Percentiles rank a stretch among this genome's conserved stretches.
Conservation (phyloP, 129 eudicot species). For the Artemisia argyi region DNA sequence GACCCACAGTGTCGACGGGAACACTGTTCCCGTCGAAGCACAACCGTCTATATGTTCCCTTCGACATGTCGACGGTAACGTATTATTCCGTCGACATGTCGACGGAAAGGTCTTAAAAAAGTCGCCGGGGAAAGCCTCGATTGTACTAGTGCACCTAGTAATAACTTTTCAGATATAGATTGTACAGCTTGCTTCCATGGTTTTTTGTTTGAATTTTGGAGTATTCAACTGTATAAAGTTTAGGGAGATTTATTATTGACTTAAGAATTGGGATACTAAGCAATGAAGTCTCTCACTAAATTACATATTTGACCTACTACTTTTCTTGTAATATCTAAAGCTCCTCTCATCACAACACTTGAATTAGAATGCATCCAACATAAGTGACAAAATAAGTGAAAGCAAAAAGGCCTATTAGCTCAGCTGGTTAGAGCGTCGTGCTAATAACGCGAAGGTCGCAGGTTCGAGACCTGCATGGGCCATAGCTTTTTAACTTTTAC, state of each 20-base stretch:
- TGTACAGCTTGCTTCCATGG: too few species aligned
- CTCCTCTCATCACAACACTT: slow-evolving; percentile 1
- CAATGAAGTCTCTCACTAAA: background rate
- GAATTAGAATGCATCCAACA: slow-evolving; percentile 8
- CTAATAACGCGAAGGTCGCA: slow-evolving; percentile 83
- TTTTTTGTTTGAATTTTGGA: slow-evolving; percentile 10
- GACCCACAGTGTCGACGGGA: too few species aligned
- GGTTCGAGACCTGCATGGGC: too few species aligned
- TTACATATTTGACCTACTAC: slow-evolving; percentile 37
- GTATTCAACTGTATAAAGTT: slow-evolving; percentile 28
- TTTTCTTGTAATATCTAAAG: slow-evolving; percentile 11
- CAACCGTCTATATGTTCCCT: too few species aligned
- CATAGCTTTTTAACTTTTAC: too few species aligned
- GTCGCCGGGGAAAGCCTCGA: too few species aligned
- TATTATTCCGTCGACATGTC: too few species aligned
- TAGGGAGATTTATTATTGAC: background rate
- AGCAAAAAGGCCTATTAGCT: slow-evolving; percentile 68
- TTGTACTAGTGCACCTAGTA: too few species aligned
- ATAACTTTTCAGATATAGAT: background rate
- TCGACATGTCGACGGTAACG: too few species aligned
- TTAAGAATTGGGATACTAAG: background rate
- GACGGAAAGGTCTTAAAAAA: too few species aligned
- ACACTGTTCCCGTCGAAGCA: too few species aligned
- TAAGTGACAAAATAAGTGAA: too few species aligned
- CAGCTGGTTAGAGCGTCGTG: slow-evolving; percentile 94